Evolutionary conservation across 176 grass and related monocot genomes (phyloP).

Genomic region (Alopecurus myosuroides): DNA sequence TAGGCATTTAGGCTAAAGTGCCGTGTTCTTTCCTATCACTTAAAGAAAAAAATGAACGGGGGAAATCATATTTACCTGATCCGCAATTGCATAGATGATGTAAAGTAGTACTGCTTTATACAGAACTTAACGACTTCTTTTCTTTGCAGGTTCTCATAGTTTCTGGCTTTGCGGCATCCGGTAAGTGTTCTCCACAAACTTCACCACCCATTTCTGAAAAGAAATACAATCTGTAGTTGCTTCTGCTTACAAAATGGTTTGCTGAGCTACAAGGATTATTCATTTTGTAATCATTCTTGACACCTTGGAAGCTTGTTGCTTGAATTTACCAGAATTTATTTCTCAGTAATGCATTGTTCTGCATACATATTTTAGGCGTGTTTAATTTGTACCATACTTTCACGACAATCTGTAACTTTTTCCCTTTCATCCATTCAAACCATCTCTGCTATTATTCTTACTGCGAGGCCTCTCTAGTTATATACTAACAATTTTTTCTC

Average conservation of each 20-base stretch:
- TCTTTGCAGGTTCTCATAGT: slow-evolving; percentile 70
- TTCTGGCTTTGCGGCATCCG: slow-evolving; percentile 76
- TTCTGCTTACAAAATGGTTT: background rate
- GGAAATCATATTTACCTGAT: background rate
- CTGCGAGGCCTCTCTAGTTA: background rate
- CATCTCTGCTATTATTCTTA: background rate
- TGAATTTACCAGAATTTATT: background rate
- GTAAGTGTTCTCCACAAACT: slow-evolving; percentile 33
- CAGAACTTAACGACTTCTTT: slow-evolving; percentile 15
- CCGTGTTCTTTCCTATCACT: background rate
- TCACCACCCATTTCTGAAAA: background rate
- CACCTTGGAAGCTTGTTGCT: background rate
- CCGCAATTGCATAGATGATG: background rate
- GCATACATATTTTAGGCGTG: background rate
- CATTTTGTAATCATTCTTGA: background rate
- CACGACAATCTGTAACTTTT: background rate
- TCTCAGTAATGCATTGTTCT: background rate
- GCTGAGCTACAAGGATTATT: background rate
- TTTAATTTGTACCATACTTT: background rate
- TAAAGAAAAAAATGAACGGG: background rate
- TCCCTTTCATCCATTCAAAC: background rate
- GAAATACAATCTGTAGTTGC: background rate
- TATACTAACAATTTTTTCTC: background rate
- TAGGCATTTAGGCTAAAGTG: background rate
- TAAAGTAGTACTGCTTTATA: background rate